These are phyloP conservation scores for Beauveria varroae DNA, from an alignment of 2,329 filamentous ascomycete species.

Conservation along the genomic window DNA sequence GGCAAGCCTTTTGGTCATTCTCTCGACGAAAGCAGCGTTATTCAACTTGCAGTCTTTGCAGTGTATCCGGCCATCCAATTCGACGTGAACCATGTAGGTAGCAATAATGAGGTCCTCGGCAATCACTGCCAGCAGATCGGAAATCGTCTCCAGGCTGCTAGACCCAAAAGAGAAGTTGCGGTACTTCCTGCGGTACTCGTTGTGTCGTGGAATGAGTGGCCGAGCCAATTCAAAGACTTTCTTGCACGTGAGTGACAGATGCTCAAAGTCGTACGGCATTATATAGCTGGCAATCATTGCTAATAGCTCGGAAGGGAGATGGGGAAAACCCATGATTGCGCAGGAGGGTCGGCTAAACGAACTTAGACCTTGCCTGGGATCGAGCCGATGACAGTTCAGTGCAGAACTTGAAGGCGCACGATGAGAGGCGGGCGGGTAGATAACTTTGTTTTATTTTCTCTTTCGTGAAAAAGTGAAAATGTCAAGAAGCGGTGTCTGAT, in stretches of 20 bases:
- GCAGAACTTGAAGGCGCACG: too few relatives aligned
- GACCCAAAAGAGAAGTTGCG: background rate
- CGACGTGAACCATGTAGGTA: conserved; percentile 6
- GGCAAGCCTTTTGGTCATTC: background rate
- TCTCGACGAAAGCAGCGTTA: background rate
- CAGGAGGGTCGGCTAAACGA: too few relatives aligned
- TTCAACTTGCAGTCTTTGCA: too few relatives aligned
- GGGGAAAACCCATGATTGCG: background rate
- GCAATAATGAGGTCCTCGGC: background rate
- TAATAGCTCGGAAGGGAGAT: background rate
- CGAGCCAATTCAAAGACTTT: background rate
- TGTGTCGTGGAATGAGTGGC: background rate
- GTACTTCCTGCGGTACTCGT: background rate
- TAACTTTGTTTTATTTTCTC: too few relatives aligned
- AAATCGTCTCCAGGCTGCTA: background rate
- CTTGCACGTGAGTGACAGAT: background rate
- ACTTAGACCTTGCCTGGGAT: too few relatives aligned
- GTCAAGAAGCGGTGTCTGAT: too few relatives aligned
- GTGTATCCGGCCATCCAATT: background rate
- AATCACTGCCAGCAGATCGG: background rate
- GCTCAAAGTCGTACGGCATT: background rate
- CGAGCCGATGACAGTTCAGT: too few relatives aligned
- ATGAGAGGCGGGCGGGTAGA: too few relatives aligned
- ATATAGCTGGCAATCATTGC: background rate
- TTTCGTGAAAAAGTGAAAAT: too few relatives aligned